Conservation (phyloP, 129 eudicot genomes). For the Mikania micrantha region DNA sequence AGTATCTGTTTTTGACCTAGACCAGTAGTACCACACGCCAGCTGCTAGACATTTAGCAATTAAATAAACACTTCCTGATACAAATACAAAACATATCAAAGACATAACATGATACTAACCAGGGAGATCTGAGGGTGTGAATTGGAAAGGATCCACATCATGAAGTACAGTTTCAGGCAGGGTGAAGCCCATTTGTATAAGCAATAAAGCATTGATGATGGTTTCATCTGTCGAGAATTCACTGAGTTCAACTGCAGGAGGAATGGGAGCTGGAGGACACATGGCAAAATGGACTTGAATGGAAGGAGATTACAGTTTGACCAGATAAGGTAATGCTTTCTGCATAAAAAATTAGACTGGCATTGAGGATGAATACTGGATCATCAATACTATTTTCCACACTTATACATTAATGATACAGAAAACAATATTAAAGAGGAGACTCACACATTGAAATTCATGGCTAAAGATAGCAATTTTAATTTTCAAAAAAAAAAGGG, state of each 20-base stretch:
- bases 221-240: conserved; percentile 36
- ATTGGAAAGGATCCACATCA: conserved; percentile 56
- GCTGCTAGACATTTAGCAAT: conserved; percentile 33
- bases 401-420: not conserved
- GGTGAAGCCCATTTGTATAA: conserved; percentile 24
- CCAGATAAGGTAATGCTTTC: conserved; percentile 3
- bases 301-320: conserved; percentile 1
- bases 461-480: not conserved
- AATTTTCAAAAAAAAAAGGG: too few relatives aligned
- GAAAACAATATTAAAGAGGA: not conserved
- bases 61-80: not conserved
- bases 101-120: conserved; percentile 31
- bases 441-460: not conserved
- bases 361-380: not conserved
- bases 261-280: conserved; percentile 47
- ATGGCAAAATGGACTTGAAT: conserved; percentile 21
- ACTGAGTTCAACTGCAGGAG: conserved; percentile 25
- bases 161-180: conserved; percentile 38
- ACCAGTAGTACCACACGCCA: conserved; percentile 41
- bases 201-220: conserved; percentile 24
- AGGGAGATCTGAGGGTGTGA: conserved; percentile 53
- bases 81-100: not conserved
- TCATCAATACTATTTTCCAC: not conserved
- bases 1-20: conserved; percentile 32
- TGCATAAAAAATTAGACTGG: conserved; percentile 1